Conservation (phyloP, 345 rosid genomes). For the Eucalyptus pauciflora region DNA sequence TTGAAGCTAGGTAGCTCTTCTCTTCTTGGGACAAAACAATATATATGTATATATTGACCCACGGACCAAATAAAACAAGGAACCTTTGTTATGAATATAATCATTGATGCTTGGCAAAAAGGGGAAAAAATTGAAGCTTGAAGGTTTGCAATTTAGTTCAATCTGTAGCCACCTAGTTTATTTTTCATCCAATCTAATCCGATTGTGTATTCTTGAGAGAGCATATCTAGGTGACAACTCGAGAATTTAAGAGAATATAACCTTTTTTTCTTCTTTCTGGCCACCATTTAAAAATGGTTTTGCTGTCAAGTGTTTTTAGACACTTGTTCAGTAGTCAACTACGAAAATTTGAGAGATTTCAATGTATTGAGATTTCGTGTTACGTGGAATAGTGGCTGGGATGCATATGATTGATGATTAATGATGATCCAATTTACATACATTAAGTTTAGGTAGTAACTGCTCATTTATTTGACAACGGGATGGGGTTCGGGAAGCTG, state of each 20-base stretch:
- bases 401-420: not conserved
- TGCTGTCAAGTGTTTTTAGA: not conserved
- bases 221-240: not conserved
- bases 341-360: not conserved
- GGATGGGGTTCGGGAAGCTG: not conserved
- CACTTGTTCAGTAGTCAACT: not conserved
- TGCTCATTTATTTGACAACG: no score
- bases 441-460: not conserved
- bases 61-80: no score
- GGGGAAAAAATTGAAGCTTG: no score
- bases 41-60: no score
- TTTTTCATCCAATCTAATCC: no score
- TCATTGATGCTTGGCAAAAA: no score
- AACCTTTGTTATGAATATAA: no score
- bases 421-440: no score
- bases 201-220: not conserved
- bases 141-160: no score
- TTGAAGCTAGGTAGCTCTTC: not conserved
- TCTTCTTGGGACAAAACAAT: no score
- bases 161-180: no score
- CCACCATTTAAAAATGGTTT: no score
- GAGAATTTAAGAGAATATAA: accelerated
- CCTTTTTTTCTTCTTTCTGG: not conserved
- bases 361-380: not conserved
- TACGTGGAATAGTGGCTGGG: not conserved